Base-by-base conservation (phyloP, 805 yeast species). In the Tetrapisispora namnaoensis region DNA sequence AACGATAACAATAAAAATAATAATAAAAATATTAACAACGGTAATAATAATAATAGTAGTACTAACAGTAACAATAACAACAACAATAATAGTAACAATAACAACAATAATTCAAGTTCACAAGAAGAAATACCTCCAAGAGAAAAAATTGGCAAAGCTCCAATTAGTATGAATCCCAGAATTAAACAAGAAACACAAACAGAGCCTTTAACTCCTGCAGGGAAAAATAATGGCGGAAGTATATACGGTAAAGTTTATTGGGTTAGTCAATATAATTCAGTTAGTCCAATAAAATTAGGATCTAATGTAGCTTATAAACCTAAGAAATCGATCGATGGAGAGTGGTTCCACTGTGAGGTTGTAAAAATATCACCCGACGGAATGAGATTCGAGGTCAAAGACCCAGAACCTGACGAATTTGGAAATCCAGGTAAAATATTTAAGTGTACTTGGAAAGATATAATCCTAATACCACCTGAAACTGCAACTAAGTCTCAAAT, bases 311-410 rank as follows among this genome's bases (percentile, higher is more conserved):
- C 97, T 1, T 91, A 83, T 69, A 82, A 83, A 61, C 76, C 89
- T 22, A 75, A 75, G 51, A 81, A 78, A 57, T 74, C 83, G 37
- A 49, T 24, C 13, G 74, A 78, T n/a, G 90, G 78, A 14, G 98
- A 91, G 62, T 93, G 99, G 99, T 88, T 93, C 56, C 96, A 87
- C 63, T 93, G 99, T 69, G 88, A 85, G 59, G 95, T 93, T 16
- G 77, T 82, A 27, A 80, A 78, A 55, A 80, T 91, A 3, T 67
- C 80, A n/a, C 78, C 79, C 1, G 95, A 87, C 55, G 91, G 93
- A 1, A 70, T 72, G 1, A 69, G 78, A 50, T 89, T 83, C 62
- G 98, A 93, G 66, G 90, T 93, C n/a, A 79, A 87, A 57, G 99
- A 93, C 65, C 96, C 98, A 0, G 99, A 93, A 60, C 98, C 99